phyloP scores from a whole-genome alignment of 129 eudicot genomes.

The Artemisia tridentata region DNA sequence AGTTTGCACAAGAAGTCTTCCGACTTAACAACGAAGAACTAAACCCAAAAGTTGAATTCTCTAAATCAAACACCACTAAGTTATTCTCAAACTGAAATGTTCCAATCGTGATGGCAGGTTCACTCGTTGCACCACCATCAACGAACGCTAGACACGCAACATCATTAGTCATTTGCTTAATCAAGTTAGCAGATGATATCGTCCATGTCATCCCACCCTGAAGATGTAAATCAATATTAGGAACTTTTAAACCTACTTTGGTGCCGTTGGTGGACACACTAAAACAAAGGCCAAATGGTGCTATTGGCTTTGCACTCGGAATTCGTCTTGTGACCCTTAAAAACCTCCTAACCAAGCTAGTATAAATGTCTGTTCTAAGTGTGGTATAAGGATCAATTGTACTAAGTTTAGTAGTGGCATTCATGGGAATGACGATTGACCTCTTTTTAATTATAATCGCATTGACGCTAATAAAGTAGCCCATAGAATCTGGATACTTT shows the following conservation, averaged over 20 bases:
- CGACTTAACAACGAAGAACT: slow-evolving; percentile 20
- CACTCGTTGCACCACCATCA: slow-evolving; percentile 35
- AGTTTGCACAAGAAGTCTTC: slow-evolving; percentile 34
- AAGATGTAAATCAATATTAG: slow-evolving; percentile 28
- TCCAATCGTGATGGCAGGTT: slow-evolving; percentile 32
- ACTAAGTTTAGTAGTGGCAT: slow-evolving; percentile 17
- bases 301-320: not conserved
- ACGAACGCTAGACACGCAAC: slow-evolving; percentile 41
- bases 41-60: slow-evolving; percentile 35
- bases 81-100: slow-evolving; percentile 38
- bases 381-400: slow-evolving; percentile 24
- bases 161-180: slow-evolving; percentile 23
- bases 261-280: not conserved
- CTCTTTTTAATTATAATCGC: slow-evolving; percentile 9
- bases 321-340: slow-evolving; percentile 3
- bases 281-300: slow-evolving; percentile 12
- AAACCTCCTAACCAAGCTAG: slow-evolving; percentile 11
- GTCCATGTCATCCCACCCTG: slow-evolving; percentile 31
- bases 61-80: slow-evolving; percentile 40
- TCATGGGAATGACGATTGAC: slow-evolving; percentile 8
- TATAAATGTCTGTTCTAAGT: slow-evolving; percentile 21
- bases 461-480: slow-evolving; percentile 17
- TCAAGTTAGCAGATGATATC: slow-evolving; percentile 31
- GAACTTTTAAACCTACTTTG: slow-evolving; percentile 24
- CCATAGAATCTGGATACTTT: slow-evolving; percentile 6